Conservation (phyloP, 2,329 filamentous ascomycete genomes). For the Kalmusia sp. region DNA sequence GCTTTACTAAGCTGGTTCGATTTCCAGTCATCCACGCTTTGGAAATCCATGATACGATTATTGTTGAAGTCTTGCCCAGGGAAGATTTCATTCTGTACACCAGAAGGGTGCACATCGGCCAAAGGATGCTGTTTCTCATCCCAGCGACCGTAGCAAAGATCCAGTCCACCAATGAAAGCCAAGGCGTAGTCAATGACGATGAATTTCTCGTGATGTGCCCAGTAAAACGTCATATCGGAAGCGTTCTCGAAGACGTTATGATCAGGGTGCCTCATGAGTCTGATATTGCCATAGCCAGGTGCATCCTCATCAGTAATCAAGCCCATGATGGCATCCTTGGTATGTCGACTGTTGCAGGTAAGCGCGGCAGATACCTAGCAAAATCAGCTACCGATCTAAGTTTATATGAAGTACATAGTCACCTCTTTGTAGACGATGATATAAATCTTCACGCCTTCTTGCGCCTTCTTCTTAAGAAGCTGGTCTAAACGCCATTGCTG, state of each 20-base stretch:
- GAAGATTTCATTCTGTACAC: slow-evolving; percentile 83
- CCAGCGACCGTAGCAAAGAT: slow-evolving; percentile 96
- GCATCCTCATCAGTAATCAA: slow-evolving; percentile 80
- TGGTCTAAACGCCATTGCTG: slow-evolving; percentile 89
- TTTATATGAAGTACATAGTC: slow-evolving; percentile 9
- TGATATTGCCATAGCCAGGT: slow-evolving; percentile 87
- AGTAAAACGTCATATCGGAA: slow-evolving; percentile 96
- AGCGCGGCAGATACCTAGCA: slow-evolving; percentile 57
- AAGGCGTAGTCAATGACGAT: slow-evolving; percentile 90
- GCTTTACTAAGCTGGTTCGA: slow-evolving; percentile 90
- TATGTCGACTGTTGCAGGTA: slow-evolving; percentile 92
- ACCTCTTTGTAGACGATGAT: slow-evolving; percentile 91
- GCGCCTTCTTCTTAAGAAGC: slow-evolving; percentile 84
- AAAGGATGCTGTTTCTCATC: slow-evolving; percentile 85
- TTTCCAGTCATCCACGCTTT: slow-evolving; percentile 90
- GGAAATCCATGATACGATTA: slow-evolving; percentile 94
- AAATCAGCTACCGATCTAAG: not conserved
- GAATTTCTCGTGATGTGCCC: slow-evolving; percentile 98
- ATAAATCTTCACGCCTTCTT: slow-evolving; percentile 93
- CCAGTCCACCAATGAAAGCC: slow-evolving; percentile 92
- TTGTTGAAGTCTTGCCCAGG: slow-evolving; percentile 99
- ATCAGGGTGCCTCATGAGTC: slow-evolving; percentile 87
- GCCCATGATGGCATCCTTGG: slow-evolving; percentile 82
- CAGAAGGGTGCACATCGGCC: slow-evolving; percentile 85
- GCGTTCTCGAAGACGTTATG: slow-evolving; percentile 95